These are phyloP conservation scores for Taphrina communis DNA, from an alignment of 1,139 yeast genomes.

Conservation along the genomic window DNA sequence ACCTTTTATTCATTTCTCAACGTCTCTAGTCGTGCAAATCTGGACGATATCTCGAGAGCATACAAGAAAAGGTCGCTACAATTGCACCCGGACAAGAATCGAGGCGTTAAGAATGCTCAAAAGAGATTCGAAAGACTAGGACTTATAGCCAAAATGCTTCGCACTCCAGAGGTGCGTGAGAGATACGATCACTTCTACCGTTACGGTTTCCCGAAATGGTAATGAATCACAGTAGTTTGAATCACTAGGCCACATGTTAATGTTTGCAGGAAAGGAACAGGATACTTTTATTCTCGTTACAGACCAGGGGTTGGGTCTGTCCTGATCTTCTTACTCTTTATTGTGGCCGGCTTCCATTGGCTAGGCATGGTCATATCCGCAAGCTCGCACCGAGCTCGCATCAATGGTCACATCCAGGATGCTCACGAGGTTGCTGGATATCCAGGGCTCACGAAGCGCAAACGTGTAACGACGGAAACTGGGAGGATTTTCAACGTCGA, in stretches of 20 bases:
- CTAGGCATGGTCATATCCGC: constrained; percentile 62
- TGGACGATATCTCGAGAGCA: constrained; percentile 73
- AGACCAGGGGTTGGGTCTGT: constrained; percentile 65
- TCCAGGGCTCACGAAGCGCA: constrained; percentile 50
- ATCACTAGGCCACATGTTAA: background rate
- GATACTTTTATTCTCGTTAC: constrained; percentile 48
- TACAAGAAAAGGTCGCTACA: constrained; percentile 71
- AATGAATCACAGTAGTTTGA: background rate
- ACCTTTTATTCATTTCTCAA: constrained; percentile 74
- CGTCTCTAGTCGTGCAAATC: constrained; percentile 60
- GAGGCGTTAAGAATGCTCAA: constrained; percentile 55
- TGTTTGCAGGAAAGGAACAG: constrained; percentile 42
- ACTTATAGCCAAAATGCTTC: constrained; percentile 71
- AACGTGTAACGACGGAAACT: constrained; percentile 52
- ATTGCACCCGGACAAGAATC: constrained; percentile 82
- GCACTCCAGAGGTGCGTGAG: constrained; percentile 64
- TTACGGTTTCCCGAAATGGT: constrained; percentile 85
- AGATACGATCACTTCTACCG: constrained; percentile 83
- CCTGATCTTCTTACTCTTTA: constrained; percentile 57
- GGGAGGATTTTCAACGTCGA: constrained; percentile 70
- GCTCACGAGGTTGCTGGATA: constrained; percentile 55
- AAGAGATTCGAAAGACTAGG: constrained; percentile 76
- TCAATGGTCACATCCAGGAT: constrained; percentile 60
- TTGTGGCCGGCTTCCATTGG: constrained; percentile 67
- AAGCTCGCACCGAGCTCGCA: constrained; percentile 65